phyloP scores from a whole-genome alignment of 257 asterid species.

The Euphrasia confusa region DNA sequence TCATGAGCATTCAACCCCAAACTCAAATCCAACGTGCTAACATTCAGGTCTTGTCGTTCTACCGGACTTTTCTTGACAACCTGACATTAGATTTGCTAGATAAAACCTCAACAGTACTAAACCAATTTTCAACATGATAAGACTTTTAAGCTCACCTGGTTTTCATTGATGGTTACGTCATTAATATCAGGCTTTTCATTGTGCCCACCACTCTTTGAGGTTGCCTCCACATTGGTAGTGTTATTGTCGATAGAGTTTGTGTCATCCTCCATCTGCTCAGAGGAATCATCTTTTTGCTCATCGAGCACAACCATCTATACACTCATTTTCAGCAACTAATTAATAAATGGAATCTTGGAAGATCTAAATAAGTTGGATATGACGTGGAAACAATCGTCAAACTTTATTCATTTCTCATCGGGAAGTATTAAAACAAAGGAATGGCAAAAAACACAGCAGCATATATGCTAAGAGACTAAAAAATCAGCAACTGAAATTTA shows the following conservation, averaged over 20 bases:
- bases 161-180: slow-evolving; percentile 58
- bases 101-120: not conserved
- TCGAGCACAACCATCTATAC: slow-evolving; percentile 60
- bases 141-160: slow-evolving; percentile 37
- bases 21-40: slow-evolving; percentile 59
- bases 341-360: not conserved
- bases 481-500: not conserved
- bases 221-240: slow-evolving; percentile 32
- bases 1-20: slow-evolving; percentile 48
- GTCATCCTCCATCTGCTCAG: slow-evolving; percentile 57
- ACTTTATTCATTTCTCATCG: not conserved
- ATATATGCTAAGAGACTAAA: too few relatives aligned
- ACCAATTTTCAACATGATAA: not conserved
- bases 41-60: slow-evolving; percentile 60
- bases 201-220: slow-evolving; percentile 35
- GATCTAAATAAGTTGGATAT: not conserved
- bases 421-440: too few relatives aligned
- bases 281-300: slow-evolving; percentile 53
- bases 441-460: too few relatives aligned
- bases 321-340: slow-evolving; percentile 19
- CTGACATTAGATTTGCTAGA: slow-evolving; percentile 24
- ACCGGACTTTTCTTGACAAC: slow-evolving; percentile 28
- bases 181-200: slow-evolving; percentile 74
- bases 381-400: not conserved
- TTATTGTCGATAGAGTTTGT: slow-evolving; percentile 41